A percentile compares a stretch with the other conserved stretches of the same genome.
Evolutionary conservation across 257 asterid genomes (phyloP).

Genomic region (Solanum sejunctum): DNA sequence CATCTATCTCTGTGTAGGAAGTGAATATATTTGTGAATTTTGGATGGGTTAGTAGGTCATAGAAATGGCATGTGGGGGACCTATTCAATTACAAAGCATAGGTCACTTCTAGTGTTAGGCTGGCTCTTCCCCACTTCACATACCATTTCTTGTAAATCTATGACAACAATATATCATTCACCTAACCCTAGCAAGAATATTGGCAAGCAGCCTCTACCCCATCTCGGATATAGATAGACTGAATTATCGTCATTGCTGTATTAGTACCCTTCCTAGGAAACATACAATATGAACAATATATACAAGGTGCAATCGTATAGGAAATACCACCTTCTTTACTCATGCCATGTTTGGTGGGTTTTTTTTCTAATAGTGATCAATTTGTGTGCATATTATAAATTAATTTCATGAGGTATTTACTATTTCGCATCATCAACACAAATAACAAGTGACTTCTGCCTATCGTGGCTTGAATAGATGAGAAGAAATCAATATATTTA

Average conservation of each 20-base stretch:
- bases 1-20: neutral
- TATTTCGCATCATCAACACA: neutral
- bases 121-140: slow-evolving; percentile 8
- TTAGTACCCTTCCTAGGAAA: slow-evolving; percentile 59
- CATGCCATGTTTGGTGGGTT: neutral
- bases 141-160: slow-evolving; percentile 16
- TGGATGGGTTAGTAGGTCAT: slow-evolving; percentile 5
- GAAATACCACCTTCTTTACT: neutral
- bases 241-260: slow-evolving; percentile 23
- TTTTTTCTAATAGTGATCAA: neutral
- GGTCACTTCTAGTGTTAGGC: slow-evolving; percentile 27
- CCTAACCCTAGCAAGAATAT: slow-evolving; percentile 15
- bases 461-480: neutral
- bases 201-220: slow-evolving; percentile 1
- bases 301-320: slow-evolving; percentile 6
- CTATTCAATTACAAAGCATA: slow-evolving; percentile 3
- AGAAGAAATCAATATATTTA: neutral
- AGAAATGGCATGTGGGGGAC: slow-evolving; percentile 28
- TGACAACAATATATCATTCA: slow-evolving; percentile 22
- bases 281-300: slow-evolving; percentile 12
- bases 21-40: neutral
- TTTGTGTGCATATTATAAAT: neutral
- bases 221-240: neutral
- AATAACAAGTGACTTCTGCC: neutral
- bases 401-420: neutral